Conservation (phyloP, 2,329 filamentous ascomycete species). For the Colletotrichum agaves region DNA sequence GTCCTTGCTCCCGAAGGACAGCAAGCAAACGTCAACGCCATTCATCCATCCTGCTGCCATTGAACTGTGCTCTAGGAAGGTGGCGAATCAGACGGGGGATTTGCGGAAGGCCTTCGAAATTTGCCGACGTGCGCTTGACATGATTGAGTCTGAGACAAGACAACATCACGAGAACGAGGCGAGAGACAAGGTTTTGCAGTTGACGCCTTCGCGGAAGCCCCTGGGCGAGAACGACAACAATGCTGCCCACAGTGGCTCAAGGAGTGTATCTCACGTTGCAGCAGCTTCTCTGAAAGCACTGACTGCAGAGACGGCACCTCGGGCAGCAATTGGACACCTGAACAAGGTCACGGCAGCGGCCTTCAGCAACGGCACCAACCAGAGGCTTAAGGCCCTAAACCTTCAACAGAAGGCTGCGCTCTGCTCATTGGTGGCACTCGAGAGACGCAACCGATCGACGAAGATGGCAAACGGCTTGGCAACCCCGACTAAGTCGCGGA, state of each 20-base stretch:
- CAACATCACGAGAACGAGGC: slow-evolving; percentile 75
- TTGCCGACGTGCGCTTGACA: slow-evolving; percentile 86
- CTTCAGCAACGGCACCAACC: slow-evolving; percentile 88
- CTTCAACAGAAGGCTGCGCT: slow-evolving; percentile 96
- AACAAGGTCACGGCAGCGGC: slow-evolving; percentile 90
- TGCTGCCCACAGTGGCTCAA: slow-evolving; percentile 53
- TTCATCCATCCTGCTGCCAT: slow-evolving; percentile 96
- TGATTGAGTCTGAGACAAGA: slow-evolving; percentile 86
- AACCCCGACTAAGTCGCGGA: slow-evolving; percentile 71
- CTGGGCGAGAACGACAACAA: slow-evolving; percentile 85
- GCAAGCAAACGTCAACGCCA: slow-evolving; percentile 70
- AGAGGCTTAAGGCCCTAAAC: slow-evolving; percentile 88
- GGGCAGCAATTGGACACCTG: slow-evolving; percentile 89
- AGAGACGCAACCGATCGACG: slow-evolving; percentile 73
- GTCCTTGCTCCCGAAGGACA: slow-evolving; percentile 71
- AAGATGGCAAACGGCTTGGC: slow-evolving; percentile 53
- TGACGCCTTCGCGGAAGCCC: slow-evolving; percentile 78
- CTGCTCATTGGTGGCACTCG: slow-evolving; percentile 88
- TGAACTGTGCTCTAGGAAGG: slow-evolving; percentile 92
- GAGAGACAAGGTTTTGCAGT: slow-evolving; percentile 65
- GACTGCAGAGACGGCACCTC: slow-evolving; percentile 83
- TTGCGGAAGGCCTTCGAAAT: slow-evolving; percentile 96
- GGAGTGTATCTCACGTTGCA: slow-evolving; percentile 60
- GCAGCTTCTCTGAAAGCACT: slow-evolving; percentile 68
- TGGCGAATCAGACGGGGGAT: slow-evolving; percentile 93